These are phyloP conservation scores for Saccharomyces paradoxus DNA, from an alignment of 805 yeast genomes.

Conservation along the genomic window DNA sequence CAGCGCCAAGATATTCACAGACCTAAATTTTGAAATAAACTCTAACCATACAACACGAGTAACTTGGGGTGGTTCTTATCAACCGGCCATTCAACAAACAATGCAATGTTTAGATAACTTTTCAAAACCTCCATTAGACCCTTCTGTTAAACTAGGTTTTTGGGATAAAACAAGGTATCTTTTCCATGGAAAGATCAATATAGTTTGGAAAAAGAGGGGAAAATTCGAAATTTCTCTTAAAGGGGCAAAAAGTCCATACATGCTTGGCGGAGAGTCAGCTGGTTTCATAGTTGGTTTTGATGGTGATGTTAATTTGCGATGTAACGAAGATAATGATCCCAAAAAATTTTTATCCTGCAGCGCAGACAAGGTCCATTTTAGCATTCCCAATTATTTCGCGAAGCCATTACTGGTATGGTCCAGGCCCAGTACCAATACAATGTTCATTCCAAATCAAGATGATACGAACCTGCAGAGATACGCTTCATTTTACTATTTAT, in stretches of 20 bases:
- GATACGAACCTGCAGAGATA: constrained; percentile 36
- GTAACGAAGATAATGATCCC: constrained; percentile 65
- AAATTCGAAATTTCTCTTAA: constrained; percentile 54
- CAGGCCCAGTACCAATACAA: constrained; percentile 36
- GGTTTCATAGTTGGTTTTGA: constrained; percentile 75
- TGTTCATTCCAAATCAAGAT: constrained; percentile 41
- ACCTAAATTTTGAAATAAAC: constrained; percentile 46
- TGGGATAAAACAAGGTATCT: constrained; percentile 84
- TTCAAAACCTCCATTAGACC: constrained; percentile 84
- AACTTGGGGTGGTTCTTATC: constrained; percentile 79
- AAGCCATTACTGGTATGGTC: constrained; percentile 51
- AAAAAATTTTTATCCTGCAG: constrained; percentile 54
- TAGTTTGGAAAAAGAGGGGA: constrained; percentile 44
- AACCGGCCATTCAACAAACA: constrained; percentile 74
- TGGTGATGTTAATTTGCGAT: constrained; percentile 47
- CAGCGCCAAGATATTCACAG: constrained; percentile 62
- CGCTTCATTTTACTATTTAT: constrained; percentile 42
- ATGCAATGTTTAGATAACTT: constrained; percentile 74
- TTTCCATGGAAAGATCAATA: constrained; percentile 60
- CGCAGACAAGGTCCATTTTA: constrained; percentile 56
- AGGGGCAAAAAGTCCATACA: constrained; percentile 75
- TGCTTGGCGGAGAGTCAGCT: constrained; percentile 53
- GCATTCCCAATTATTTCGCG: constrained; percentile 67
- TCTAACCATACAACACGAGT: constrained; percentile 55
- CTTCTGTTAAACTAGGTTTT: constrained; percentile 75